These are phyloP conservation scores for Clarkia xantiana DNA, from an alignment of 345 rosid genomes.

Conservation along the genomic window DNA sequence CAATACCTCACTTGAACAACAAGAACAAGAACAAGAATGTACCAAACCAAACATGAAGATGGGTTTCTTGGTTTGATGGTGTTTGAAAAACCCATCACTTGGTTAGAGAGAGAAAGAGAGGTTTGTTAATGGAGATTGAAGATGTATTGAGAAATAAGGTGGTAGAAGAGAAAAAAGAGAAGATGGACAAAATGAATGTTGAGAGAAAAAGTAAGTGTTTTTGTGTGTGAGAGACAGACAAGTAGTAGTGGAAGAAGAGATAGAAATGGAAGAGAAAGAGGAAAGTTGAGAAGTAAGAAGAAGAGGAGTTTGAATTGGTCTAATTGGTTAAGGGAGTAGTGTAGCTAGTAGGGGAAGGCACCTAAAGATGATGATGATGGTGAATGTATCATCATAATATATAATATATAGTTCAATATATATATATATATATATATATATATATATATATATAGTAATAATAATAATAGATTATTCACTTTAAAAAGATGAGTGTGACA, in stretches of 20 bases:
- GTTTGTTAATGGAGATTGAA: neutral
- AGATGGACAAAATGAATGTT: conserved; percentile 1
- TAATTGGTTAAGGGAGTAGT: conserved; percentile 2
- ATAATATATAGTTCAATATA: no score
- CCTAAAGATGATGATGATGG: neutral
- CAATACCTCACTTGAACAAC: conserved; percentile 1
- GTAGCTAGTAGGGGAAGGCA: no score
- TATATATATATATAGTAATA: no score
- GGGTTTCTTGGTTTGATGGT: no score
- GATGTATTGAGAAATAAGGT: neutral
- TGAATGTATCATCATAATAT: no score
- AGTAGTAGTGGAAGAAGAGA: neutral
- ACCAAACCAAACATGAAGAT: no score
- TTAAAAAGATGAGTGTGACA: conserved; percentile 6
- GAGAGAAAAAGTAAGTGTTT: neutral
- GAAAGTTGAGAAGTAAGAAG: neutral
- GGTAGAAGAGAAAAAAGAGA: neutral
- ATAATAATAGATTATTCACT: neutral
- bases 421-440: no score
- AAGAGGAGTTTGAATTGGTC: conserved; percentile 7
- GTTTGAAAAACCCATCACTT: no score
- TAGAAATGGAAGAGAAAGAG: neutral
- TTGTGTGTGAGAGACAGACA: neutral
- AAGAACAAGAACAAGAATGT: neutral
- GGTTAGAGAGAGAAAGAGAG: neutral